phyloP scores from a whole-genome alignment of 2,329 filamentous ascomycete genomes.

The Elsinoe ampelina region DNA sequence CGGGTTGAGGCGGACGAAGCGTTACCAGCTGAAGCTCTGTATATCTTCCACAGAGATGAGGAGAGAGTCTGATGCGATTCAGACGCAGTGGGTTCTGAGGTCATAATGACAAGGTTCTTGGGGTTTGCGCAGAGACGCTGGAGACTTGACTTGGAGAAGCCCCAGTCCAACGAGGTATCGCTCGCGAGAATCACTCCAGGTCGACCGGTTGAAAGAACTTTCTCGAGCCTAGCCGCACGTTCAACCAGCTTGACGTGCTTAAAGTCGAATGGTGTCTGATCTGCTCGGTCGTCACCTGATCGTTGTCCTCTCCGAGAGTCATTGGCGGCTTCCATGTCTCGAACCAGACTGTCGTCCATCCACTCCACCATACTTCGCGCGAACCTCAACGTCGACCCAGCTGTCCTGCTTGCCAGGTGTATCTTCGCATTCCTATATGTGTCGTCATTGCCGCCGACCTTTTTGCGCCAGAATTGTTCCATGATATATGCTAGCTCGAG shows the following conservation, averaged over 20 bases:
- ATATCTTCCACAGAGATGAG: conserved; percentile 2
- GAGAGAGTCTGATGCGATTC: background rate
- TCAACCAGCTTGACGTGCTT: conserved; percentile 76
- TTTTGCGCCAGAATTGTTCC: conserved; percentile 77
- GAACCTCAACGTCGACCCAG: conserved; percentile 80
- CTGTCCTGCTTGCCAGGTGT: conserved; percentile 78
- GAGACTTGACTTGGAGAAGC: conserved; percentile 77
- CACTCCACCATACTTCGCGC: conserved; percentile 95
- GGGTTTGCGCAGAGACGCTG: conserved; percentile 64
- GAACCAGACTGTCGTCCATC: conserved; percentile 95
- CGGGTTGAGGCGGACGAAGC: background rate
- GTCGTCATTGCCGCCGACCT: conserved; percentile 27
- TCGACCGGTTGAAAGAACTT: conserved; percentile 47
- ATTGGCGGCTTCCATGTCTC: conserved; percentile 51
- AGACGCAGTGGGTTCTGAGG: conserved; percentile 48
- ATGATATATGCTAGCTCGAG: conserved; percentile 85
- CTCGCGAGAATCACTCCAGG: conserved; percentile 80
- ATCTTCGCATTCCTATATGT: conserved; percentile 48
- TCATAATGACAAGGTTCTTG: conserved; percentile 78
- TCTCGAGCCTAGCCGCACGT: conserved; percentile 67
- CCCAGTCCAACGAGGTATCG: conserved; percentile 86
- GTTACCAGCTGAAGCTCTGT: background rate
- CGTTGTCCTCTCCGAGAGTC: conserved; percentile 26
- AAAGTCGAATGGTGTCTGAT: conserved; percentile 78
- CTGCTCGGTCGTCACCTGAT: conserved; percentile 33